Conservation (phyloP, 352 stramenopile species). For the Phytophthora pisi region DNA sequence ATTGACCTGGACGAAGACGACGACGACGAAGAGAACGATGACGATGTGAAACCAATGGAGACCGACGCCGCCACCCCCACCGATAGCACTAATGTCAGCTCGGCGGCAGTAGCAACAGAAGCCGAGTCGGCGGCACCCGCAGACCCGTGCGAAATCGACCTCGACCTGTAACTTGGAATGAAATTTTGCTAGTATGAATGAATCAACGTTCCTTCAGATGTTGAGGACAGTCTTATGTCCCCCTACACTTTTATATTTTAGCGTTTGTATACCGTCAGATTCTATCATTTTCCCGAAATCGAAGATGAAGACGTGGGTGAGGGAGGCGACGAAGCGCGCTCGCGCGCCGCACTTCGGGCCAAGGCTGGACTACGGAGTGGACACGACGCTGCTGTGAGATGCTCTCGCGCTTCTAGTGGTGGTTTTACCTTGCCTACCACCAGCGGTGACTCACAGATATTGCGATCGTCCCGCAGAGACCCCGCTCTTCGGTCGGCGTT, state of each 20-base stretch:
- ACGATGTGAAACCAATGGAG: conserved; percentile 21
- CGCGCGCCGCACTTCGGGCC: conserved; percentile 57
- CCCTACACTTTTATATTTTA: background rate
- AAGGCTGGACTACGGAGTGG: conserved; percentile 66
- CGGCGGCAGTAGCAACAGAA: conserved; percentile 16
- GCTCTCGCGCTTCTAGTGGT: background rate
- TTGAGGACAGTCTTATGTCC: background rate
- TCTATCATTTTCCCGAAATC: background rate
- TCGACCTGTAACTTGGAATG: conserved; percentile 36
- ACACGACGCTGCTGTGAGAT: conserved; percentile 55
- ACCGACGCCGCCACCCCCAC: conserved; percentile 11
- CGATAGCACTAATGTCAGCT: conserved; percentile 7
- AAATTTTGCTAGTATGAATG: conserved; percentile 8
- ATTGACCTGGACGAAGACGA: conserved; percentile 65
- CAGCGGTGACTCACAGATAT: background rate
- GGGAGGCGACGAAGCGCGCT: conserved; percentile 56
- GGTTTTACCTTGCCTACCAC: background rate
- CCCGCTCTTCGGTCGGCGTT: conserved; percentile 64
- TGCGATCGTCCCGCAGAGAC: conserved; percentile 44
- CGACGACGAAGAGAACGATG: conserved; percentile 16
- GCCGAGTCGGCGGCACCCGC: conserved; percentile 6
- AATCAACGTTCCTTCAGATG: no score
- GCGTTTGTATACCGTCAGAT: background rate
- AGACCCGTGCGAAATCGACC: conserved; percentile 45
- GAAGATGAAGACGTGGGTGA: conserved; percentile 85